Percentiles rank a stretch among this genome's conserved stretches.
phyloP scores from a whole-genome alignment of 2,329 filamentous ascomycete genomes.

The Ophiostoma ulmi region DNA sequence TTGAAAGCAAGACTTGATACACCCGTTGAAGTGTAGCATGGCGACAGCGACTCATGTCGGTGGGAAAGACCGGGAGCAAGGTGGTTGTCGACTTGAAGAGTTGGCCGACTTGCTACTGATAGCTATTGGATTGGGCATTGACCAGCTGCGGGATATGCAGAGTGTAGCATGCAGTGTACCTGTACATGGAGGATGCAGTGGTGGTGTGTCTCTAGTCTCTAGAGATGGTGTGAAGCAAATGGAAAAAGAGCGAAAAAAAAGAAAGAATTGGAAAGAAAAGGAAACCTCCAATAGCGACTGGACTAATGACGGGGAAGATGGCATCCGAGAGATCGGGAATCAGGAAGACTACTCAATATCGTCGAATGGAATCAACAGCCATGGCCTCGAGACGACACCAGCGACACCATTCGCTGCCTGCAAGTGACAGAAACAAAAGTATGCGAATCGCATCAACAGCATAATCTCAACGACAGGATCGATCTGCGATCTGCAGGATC shows the following conservation, averaged over 20 bases:
- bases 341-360: not conserved
- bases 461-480: not conserved
- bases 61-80: not conserved
- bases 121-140: no score
- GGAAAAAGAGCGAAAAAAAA: not conserved
- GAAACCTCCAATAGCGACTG: not conserved
- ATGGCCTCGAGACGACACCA: no score
- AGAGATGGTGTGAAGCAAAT: not conserved
- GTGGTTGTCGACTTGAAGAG: not conserved
- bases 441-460: no score
- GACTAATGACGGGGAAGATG: not conserved
- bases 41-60: not conserved
- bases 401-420: not conserved
- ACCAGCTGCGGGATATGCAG: no score
- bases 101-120: no score
- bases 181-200: not conserved
- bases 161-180: no score
- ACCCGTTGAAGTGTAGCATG: not conserved
- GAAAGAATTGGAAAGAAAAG: not conserved
- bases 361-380: not conserved
- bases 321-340: not conserved
- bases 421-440: no score
- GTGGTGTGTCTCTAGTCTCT: not conserved
- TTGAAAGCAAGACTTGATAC: not conserved
- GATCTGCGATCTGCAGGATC: not conserved